Base-by-base conservation (phyloP, 805 yeast species). In the Metschnikowia amazonensis region DNA sequence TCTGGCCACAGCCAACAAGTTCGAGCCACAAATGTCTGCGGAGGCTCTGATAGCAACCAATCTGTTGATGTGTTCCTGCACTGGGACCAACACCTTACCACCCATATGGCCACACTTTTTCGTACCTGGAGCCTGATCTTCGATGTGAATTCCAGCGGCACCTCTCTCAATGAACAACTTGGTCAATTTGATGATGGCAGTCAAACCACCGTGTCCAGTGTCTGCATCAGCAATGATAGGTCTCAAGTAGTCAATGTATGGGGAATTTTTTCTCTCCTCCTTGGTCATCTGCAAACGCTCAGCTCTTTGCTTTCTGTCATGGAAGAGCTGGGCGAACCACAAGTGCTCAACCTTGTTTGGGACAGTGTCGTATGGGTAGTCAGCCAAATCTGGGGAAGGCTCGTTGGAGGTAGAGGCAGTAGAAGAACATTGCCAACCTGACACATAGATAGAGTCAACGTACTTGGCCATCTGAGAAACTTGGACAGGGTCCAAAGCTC, bases 81-180 rank as follows among this genome's bases (percentile, higher is more conserved):
- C 94, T 52, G 98, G 98, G 52, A 92, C 97, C 57, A 92, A 81
- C 44, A 94, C 97, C 70, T 94, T 89, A 60, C 98, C 98, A 56
- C 96, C 97, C 98, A 92, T 92, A 72, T 92, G 98, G 50, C 98
- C 98, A 75, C 98, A 92, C 74, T 92, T 92, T 71, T 92, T 92
- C 60, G 97, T 92, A 60, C 97, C 97, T 45, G 98, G 96, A 45
- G 97, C 97, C 77, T 92, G 98, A 71, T 92, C 98, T 74, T 92
- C 99, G 65, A 92, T 89, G 67, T 92, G 99, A 60, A 92, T 89
- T 64, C 98, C 98, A 48, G 98, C 97, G 46, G 98, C 99, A 69
- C 98, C 98, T 61, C 95, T 82, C 75, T 92, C 98, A 59, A 92
- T 87, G 65, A 92, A 92, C 82, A 92, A 77, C 75, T 92, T 92